Base-by-base conservation (phyloP, 2,329 filamentous ascomycete genomes). In the Colletotrichum sojae region DNA sequence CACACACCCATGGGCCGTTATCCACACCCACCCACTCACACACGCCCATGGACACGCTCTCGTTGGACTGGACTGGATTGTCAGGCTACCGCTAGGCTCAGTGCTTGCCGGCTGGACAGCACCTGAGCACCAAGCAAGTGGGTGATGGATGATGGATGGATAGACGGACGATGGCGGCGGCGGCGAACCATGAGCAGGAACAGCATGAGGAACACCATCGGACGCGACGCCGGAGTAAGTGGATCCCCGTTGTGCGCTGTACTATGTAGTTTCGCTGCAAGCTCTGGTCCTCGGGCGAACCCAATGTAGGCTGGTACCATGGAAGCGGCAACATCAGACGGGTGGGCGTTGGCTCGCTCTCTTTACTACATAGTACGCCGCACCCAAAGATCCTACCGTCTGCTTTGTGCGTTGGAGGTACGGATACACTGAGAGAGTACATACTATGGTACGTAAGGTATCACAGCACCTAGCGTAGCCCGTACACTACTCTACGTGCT, bases 321-420 rank as follows among this genome's bases (percentile, higher is more conserved):
- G 79, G 78, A 82, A 80, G 77, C 75, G 77, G 78, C 79, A 81
- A 81, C 77, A 79, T 80, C 77, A 80, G 78, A 81, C 78, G 79
- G 66, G 67, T 62, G 36, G 40, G 49, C 55, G 55, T 43, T 57
- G 51, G 49, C 51, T n/a, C 55, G 49, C 51, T n/a, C 55, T 62
- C 48, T 27, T 45, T 39, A 27, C 10, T 54, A 55, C 58, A 61
- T 54, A 46, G 31, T 10, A 36, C 9, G 31, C 31, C 31, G 31
- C 31, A 36, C 31, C 31, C 31, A 10, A 6, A 36, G 31, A 36
- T 36, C 31, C 31, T 36, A 36, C 31, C 39, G 46, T 39, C 45
- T 63, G 51, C 57, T 66, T 27, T 53, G 58, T 59, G 62, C 46
- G 63, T 13, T 43, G 62, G 36, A 52, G 57, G 18, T 60, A 60